Conservation (phyloP, 345 rosid species). For the Eucalyptus pauciflora region DNA sequence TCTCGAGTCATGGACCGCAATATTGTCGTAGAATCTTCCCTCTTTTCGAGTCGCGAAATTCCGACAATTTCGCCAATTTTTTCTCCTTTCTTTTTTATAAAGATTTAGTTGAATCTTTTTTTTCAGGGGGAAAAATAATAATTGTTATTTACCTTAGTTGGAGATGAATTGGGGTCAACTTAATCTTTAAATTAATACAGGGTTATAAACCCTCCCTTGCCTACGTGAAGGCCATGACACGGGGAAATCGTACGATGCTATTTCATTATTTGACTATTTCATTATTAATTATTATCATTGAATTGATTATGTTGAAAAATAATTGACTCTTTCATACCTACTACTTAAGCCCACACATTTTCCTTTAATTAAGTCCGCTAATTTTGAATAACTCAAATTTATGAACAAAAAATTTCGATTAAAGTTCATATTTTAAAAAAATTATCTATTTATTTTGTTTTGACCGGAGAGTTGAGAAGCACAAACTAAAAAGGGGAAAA, state of each 20-base stretch:
- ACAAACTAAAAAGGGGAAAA: not conserved
- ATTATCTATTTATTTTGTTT: not conserved
- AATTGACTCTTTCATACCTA: not conserved
- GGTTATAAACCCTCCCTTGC: not conserved
- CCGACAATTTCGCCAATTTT: not conserved
- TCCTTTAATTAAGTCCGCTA: not conserved
- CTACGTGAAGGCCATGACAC: not conserved
- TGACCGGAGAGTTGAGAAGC: not conserved
- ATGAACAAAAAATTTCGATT: not conserved
- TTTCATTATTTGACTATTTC: not conserved
- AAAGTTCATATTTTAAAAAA: not conserved
- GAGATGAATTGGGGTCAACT: not conserved
- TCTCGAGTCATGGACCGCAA: not conserved
- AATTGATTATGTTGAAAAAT: not conserved
- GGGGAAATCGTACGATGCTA: not conserved
- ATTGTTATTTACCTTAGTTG: not conserved
- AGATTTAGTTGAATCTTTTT: not conserved
- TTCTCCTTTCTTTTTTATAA: accelerated
- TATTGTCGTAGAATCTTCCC: not conserved
- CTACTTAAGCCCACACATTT: not conserved
- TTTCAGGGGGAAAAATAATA: not conserved
- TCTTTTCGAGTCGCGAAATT: not conserved
- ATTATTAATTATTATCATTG: not conserved
- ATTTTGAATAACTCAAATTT: not conserved
- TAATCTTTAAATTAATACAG: not conserved